Evolutionary conservation across 2,329 filamentous ascomycete genomes (phyloP).

Genomic region (Bisporella sp.): DNA sequence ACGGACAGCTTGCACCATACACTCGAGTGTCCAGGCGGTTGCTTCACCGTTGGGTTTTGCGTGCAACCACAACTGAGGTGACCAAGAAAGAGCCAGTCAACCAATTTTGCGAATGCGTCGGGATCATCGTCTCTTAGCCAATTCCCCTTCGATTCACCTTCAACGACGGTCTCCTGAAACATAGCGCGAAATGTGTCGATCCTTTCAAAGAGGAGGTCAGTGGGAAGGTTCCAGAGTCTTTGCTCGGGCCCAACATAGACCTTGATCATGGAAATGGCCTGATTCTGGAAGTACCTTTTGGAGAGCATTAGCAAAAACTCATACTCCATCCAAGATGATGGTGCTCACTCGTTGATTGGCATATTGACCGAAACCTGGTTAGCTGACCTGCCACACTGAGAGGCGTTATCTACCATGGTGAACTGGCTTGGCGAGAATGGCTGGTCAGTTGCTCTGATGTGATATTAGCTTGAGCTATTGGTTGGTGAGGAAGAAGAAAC

Average conservation of each 20-base stretch:
- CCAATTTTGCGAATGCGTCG: not conserved
- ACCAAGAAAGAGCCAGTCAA: not conserved
- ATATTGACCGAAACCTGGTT: too few species aligned
- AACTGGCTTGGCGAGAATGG: too few species aligned
- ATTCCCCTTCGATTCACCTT: not conserved
- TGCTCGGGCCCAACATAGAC: slow-evolving; percentile 1
- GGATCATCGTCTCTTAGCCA: slow-evolving; percentile 1
- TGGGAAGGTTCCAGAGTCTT: not conserved
- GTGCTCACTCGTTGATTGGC: too few species aligned
- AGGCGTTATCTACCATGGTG: too few species aligned
- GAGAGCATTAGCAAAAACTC: too few species aligned
- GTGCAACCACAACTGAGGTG: not conserved
- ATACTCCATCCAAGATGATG: too few species aligned
- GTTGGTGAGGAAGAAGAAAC: too few species aligned
- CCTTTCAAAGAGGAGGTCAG: slow-evolving; percentile 3
- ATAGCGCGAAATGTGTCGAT: slow-evolving; percentile 2
- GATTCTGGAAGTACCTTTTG: not conserved
- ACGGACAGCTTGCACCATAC: slow-evolving; percentile 2
- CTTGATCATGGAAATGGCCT: not conserved
- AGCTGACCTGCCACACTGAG: too few species aligned
- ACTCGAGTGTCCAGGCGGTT: not conserved
- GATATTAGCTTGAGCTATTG: too few species aligned
- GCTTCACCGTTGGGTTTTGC: too few species aligned
- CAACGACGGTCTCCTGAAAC: slow-evolving; percentile 1
- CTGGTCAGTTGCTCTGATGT: too few species aligned